phyloP scores from a whole-genome alignment of 2,329 filamentous ascomycete genomes.

The Metarhizium brunneum region DNA sequence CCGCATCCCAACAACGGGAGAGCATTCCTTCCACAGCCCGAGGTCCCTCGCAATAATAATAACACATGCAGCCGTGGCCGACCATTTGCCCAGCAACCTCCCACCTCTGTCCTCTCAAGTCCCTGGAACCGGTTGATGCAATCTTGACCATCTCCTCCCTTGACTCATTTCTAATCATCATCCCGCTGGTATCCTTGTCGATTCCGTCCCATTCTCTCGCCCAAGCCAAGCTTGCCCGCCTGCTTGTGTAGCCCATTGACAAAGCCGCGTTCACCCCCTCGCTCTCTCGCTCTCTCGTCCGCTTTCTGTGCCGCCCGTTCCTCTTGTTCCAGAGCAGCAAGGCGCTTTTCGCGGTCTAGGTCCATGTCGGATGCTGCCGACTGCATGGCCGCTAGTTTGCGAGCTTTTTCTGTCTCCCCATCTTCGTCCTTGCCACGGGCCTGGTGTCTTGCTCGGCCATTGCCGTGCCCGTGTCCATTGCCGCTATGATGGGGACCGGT shows the following conservation, averaged over 20 bases:
- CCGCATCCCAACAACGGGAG: too few species aligned
- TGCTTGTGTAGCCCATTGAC: slow-evolving; percentile 54
- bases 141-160: not conserved
- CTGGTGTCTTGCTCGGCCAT: not conserved
- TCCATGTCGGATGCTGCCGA: slow-evolving; percentile 61
- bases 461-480: slow-evolving; percentile 11
- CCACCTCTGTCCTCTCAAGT: too few species aligned
- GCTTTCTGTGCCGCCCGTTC: slow-evolving; percentile 56
- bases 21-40: too few species aligned
- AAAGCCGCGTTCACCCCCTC: slow-evolving; percentile 56
- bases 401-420: slow-evolving; percentile 49
- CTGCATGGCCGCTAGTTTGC: slow-evolving; percentile 66
- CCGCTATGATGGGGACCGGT: not conserved
- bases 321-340: slow-evolving; percentile 55
- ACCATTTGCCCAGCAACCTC: too few species aligned
- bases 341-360: slow-evolving; percentile 55
- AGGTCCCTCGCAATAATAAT: too few species aligned
- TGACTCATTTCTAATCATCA: slow-evolving; percentile 23
- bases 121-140: not conserved
- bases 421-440: slow-evolving; percentile 11
- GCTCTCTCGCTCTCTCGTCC: slow-evolving; percentile 56
- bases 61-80: too few species aligned
- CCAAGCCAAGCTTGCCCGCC: slow-evolving; percentile 41
- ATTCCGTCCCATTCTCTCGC: slow-evolving; percentile 40
- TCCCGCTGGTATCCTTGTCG: slow-evolving; percentile 35